Evolutionary conservation across 1,284 basidiomycete species (phyloP).

Genomic region (Apiotrichum sp.): DNA sequence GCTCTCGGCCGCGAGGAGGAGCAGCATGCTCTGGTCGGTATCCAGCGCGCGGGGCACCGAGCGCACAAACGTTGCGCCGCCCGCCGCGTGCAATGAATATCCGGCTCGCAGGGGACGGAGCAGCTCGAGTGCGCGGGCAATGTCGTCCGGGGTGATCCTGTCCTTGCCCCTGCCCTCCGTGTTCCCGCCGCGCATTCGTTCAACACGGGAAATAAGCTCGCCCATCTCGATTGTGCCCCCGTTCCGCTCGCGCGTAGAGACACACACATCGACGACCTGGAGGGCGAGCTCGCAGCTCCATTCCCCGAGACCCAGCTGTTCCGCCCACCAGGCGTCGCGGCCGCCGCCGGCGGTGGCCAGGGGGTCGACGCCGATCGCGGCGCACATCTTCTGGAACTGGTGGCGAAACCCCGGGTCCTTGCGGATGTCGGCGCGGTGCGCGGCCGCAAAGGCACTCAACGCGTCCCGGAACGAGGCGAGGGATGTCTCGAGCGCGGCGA

Average conservation of each 20-base stretch:
- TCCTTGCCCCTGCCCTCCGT: background rate
- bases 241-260: conserved; percentile 77
- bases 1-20: conserved; percentile 63
- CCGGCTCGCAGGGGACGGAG: conserved; percentile 82
- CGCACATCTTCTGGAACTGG: conserved; percentile 94
- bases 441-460: conserved; percentile 71
- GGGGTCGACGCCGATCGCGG: conserved; percentile 89
- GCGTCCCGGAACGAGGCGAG: conserved; percentile 77
- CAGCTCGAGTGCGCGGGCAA: conserved; percentile 77
- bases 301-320: conserved; percentile 76
- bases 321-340: conserved; percentile 63
- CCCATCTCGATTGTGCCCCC: conserved; percentile 86
- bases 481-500: conserved; percentile 72
- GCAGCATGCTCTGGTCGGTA: conserved; percentile 68
- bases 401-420: conserved; percentile 81
- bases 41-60: conserved; percentile 60
- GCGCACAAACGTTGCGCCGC: conserved; percentile 29
- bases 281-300: conserved; percentile 95
- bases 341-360: conserved; percentile 56
- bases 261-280: conserved; percentile 94
- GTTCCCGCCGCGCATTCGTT: conserved; percentile 54
- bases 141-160: conserved; percentile 69
- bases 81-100: conserved; percentile 62
- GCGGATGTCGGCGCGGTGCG: conserved; percentile 78
- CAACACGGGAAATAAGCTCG: conserved; percentile 74